Evolutionary conservation across 371 early-diverging fungal species (phyloP).

Genomic region (Mucor mucedo): DNA sequence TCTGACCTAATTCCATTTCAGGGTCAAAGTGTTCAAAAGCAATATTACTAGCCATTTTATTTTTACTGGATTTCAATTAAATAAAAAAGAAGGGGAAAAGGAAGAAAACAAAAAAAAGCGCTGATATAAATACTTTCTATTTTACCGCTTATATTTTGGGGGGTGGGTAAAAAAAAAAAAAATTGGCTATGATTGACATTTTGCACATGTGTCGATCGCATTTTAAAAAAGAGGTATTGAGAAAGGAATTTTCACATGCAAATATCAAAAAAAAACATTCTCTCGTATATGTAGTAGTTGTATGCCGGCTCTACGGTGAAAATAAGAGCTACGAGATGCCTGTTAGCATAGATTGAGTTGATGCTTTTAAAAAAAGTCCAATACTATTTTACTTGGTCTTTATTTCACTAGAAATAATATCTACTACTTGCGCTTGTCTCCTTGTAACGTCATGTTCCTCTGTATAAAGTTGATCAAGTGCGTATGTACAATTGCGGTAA

Average conservation of each 20-base stretch:
- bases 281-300: no score
- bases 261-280: not conserved
- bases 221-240: not conserved
- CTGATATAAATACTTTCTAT: conserved; percentile 3
- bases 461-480: conserved; percentile 29
- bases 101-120: conserved; percentile 3
- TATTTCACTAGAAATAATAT: conserved; percentile 20
- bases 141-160: not conserved
- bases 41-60: conserved; percentile 10
- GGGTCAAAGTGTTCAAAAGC: conserved; percentile 49
- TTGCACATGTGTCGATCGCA: not conserved
- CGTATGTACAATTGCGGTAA: conserved; percentile 38
- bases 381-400: not conserved
- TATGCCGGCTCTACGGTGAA: no score
- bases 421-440: conserved; percentile 12
- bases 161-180: not conserved
- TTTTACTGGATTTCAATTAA: not conserved
- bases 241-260: not conserved
- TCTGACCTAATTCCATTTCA: conserved; percentile 43
- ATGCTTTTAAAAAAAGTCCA: not conserved
- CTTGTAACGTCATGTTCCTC: conserved; percentile 27
- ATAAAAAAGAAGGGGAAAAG: not conserved
- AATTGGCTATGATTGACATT: not conserved
- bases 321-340: not conserved
- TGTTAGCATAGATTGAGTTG: not conserved